Evolutionary conservation across 331 rosid species (phyloP).

Genomic region (Erythrophleum ivorense): DNA sequence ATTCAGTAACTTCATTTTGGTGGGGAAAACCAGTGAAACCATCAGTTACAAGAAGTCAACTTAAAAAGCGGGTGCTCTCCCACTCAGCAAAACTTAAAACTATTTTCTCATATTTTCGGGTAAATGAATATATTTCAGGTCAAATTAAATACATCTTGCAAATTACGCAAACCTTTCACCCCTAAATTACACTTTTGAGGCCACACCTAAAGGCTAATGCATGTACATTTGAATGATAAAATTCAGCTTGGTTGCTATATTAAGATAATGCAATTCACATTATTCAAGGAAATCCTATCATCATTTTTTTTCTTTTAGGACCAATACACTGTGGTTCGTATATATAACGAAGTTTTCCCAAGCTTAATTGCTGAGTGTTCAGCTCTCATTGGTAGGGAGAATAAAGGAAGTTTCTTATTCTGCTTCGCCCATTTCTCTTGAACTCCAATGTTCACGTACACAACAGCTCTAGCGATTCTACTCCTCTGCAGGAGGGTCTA

Average conservation of each 20-base stretch:
- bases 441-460: background rate
- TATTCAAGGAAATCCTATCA: background rate
- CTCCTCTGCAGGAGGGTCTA: constrained; percentile 85
- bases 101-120: too few species aligned
- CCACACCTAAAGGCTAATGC: background rate
- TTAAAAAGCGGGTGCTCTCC: too few species aligned
- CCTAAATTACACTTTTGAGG: background rate
- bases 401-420: background rate
- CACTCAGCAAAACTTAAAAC: too few species aligned
- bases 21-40: too few species aligned
- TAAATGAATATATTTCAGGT: too few species aligned
- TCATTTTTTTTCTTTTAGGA: background rate
- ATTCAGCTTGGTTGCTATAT: background rate
- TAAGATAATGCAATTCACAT: background rate
- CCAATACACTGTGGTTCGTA: constrained; percentile 25
- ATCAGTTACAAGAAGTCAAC: too few species aligned
- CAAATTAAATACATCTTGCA: background rate
- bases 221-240: too few species aligned
- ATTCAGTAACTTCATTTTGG: too few species aligned
- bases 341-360: background rate
- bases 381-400: background rate
- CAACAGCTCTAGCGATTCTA: constrained; percentile 31
- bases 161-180: background rate
- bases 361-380: background rate
- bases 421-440: constrained; percentile 22